These are phyloP conservation scores for Neophaeococcomyces mojaviensis DNA, from an alignment of 2,329 filamentous ascomycete genomes.

Conservation along the genomic window DNA sequence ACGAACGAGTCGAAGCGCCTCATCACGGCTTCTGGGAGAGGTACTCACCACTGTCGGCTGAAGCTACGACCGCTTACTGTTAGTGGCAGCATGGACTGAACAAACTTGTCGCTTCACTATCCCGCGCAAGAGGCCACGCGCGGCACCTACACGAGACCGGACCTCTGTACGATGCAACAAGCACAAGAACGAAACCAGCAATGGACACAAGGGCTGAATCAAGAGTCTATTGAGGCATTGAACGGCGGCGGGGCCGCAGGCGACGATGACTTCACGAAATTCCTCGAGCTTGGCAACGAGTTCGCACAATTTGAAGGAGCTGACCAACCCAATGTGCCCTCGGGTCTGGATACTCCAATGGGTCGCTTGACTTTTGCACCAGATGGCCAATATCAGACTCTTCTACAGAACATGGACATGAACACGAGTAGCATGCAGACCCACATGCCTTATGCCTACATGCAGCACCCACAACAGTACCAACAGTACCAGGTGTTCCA, in stretches of 20 bases:
- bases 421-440: slow-evolving; percentile 24
- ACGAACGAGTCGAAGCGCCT: no score
- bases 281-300: slow-evolving; percentile 42
- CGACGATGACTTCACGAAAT: slow-evolving; percentile 43
- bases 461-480: slow-evolving; percentile 21
- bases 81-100: no score
- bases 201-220: slow-evolving; percentile 35
- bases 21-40: no score
- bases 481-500: slow-evolving; percentile 23
- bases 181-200: slow-evolving; percentile 19
- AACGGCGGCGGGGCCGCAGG: slow-evolving; percentile 24
- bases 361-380: slow-evolving; percentile 28
- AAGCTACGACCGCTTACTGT: no score
- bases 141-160: neutral
- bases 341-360: slow-evolving; percentile 31
- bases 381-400: neutral
- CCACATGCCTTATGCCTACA: slow-evolving; percentile 23
- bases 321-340: slow-evolving; percentile 32
- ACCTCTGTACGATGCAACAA: slow-evolving; percentile 20
- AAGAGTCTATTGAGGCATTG: slow-evolving; percentile 27
- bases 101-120: neutral
- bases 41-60: no score
- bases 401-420: slow-evolving; percentile 17
- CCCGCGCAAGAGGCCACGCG: slow-evolving; percentile 9
- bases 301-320: slow-evolving; percentile 30